phyloP scores from a whole-genome alignment of 129 eudicot species.

The Flaveria robusta region DNA sequence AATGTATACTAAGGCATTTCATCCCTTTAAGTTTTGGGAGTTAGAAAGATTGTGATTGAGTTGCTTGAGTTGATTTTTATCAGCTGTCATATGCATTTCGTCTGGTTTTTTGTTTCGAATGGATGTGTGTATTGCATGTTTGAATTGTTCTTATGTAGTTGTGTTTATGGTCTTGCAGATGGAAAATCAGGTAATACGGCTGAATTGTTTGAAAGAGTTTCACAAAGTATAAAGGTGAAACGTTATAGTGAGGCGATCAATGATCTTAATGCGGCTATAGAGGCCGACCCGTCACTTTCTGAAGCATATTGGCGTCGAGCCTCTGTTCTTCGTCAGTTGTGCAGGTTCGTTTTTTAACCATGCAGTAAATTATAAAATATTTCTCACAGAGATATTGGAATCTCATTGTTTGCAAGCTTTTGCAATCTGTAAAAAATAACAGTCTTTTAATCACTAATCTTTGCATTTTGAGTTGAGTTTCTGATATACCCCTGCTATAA shows the following conservation, averaged over 20 bases:
- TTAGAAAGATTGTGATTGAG: conserved; percentile 17
- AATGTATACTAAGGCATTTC: not conserved
- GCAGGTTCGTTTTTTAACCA: conserved; percentile 63
- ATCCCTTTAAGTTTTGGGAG: not conserved
- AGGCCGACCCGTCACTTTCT: conserved; percentile 88
- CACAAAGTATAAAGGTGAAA: conserved; percentile 79
- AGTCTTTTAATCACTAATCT: conserved; percentile 12
- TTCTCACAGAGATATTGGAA: not conserved
- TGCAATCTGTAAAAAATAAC: not conserved
- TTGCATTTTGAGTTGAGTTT: not conserved
- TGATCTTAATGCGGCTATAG: conserved; percentile 93
- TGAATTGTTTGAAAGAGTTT: conserved; percentile 74
- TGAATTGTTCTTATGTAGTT: not conserved
- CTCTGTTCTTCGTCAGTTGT: conserved; percentile 70
- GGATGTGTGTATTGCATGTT: not conserved
- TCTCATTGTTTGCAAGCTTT: conserved; percentile 2
- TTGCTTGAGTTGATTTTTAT: conserved; percentile 7
- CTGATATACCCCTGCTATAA: not conserved
- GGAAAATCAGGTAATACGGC: conserved; percentile 68
- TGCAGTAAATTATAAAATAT: not conserved
- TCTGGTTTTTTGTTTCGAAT: not conserved
- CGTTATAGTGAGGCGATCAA: conserved; percentile 89
- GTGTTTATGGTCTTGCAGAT: conserved; percentile 45
- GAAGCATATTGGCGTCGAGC: conserved; percentile 86
- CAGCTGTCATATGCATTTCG: not conserved